A percentile compares a stretch with the other conserved stretches of the same genome.
phyloP scores from a whole-genome alignment of 2,329 filamentous ascomycete genomes.

The Talaromyces funiculosus region DNA sequence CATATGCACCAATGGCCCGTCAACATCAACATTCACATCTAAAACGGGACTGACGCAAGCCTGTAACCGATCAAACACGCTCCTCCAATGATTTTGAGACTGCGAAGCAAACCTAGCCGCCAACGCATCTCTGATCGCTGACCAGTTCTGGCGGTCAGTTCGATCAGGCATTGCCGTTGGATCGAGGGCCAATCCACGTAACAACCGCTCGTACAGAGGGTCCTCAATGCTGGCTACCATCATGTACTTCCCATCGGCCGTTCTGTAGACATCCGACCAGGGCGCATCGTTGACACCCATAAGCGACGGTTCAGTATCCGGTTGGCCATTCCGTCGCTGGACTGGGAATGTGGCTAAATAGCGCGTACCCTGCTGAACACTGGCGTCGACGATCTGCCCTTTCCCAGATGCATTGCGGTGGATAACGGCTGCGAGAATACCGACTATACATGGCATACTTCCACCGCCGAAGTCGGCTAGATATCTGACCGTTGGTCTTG shows the following conservation, averaged over 20 bases:
- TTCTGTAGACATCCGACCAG: slow-evolving; percentile 11
- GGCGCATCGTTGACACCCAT: not conserved
- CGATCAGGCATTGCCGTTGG: not conserved
- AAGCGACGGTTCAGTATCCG: slow-evolving; percentile 9
- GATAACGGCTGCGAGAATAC: slow-evolving; percentile 7
- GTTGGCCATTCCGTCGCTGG: slow-evolving; percentile 8
- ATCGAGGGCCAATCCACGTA: slow-evolving; percentile 7
- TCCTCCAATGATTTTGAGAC: slow-evolving; percentile 8
- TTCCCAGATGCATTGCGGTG: slow-evolving; percentile 8
- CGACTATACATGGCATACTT: slow-evolving; percentile 9
- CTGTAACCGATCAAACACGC: slow-evolving; percentile 1
- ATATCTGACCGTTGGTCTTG: slow-evolving; percentile 9
- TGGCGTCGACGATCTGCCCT: slow-evolving; percentile 13
- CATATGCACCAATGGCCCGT: slow-evolving; percentile 8
- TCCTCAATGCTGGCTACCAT: slow-evolving; percentile 11
- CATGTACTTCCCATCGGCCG: slow-evolving; percentile 12
- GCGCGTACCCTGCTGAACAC: slow-evolving; percentile 11
- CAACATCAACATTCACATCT: not conserved
- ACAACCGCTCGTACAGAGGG: slow-evolving; percentile 5
- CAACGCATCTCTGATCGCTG: slow-evolving; percentile 2
- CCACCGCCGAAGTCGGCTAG: slow-evolving; percentile 10
- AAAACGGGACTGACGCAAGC: slow-evolving; percentile 13
- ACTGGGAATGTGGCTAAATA: slow-evolving; percentile 11
- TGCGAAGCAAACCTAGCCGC: not conserved
- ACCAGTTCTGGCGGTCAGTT: slow-evolving; percentile 10